phyloP scores from a whole-genome alignment of 2,329 filamentous ascomycete species.

The Metarhizium anisopliae region DNA sequence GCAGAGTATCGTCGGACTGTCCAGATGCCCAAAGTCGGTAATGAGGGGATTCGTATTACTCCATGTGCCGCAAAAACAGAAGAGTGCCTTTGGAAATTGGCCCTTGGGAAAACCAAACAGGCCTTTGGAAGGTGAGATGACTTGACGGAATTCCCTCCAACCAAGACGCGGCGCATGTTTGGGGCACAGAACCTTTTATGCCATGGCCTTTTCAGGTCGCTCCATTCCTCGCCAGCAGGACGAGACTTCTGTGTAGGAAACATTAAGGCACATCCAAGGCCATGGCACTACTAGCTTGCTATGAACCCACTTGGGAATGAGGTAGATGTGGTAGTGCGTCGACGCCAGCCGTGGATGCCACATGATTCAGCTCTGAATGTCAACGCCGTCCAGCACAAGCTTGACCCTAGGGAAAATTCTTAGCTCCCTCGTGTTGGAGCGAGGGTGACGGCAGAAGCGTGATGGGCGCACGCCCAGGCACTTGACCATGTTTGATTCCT shows the following conservation, averaged over 20 bases:
- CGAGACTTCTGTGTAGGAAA: not conserved
- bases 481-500: not conserved
- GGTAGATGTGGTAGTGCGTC: conserved; percentile 3
- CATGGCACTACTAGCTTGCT: not conserved
- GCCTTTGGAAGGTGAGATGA: not conserved
- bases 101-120: not conserved
- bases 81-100: not conserved
- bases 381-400: conserved; percentile 4
- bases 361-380: conserved; percentile 8
- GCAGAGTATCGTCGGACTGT: not conserved
- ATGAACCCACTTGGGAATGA: conserved; percentile 4
- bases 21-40: not conserved
- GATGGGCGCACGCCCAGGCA: conserved; percentile 1
- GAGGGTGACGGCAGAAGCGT: not conserved
- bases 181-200: conserved; percentile 8
- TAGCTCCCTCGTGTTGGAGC: conserved; percentile 4
- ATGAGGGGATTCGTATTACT: not conserved
- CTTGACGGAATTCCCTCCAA: not conserved
- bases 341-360: conserved; percentile 6
- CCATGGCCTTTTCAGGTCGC: not conserved
- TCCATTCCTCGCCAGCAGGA: not conserved
- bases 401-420: conserved; percentile 1
- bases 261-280: not conserved
- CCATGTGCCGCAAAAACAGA: not conserved
- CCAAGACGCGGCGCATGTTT: not conserved